Evolutionary conservation across 371 early-diverging fungal species (phyloP), one percentile per base, ranked within the genome.

Genomic region (Mortierella sp.): DNA sequence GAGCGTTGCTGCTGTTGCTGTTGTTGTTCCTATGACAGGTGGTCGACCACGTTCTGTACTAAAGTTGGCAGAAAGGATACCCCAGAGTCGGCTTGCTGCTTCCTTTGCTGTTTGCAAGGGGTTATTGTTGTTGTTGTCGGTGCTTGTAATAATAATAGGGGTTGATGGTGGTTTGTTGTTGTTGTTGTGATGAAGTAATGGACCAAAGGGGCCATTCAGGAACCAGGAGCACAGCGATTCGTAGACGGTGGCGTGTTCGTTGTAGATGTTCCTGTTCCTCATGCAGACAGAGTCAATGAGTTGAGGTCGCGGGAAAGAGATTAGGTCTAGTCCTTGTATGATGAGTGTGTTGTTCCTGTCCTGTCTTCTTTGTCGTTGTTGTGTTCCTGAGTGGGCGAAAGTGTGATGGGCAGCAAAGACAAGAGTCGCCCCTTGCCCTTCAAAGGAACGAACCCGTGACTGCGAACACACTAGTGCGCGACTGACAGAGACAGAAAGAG

Each of bases 221-320:
- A 82, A 43, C 82, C 82, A 82, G 26, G 55, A 57, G 13, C 75
- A 54, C 44, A 82, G 76, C 44, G 82, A 75, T 24, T 82, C 76
- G 53, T 69, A 53, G 37, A 78, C 79, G 44, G 82, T 31, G 48
- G 76, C 75, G 76, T 75, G 19, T 75, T 82, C 79, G 69, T 31
- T 31, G 28, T 72, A 57, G 31, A 40, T 37, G 28, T 61, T 48
- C 53, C 74, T 28, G 69, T 67, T 53, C 78, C 61, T 78, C 82
- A 82, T 77, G 72, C 79, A 71, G n/a, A 72, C 61, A 26, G 57
- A 6, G 19, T 40, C 59, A 16, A 34, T 37, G n/a, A 44, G 44
- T 44, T 44, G 54, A 59, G 31, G 74, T 31, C 37, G 53, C n/a
- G 31, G 8, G 57, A 74, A 28, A 26, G n/a, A 16, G 37, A 21